These are phyloP conservation scores for Arxiozyma slooffiae DNA, from an alignment of 1,139 yeast species.

Conservation along the genomic window DNA sequence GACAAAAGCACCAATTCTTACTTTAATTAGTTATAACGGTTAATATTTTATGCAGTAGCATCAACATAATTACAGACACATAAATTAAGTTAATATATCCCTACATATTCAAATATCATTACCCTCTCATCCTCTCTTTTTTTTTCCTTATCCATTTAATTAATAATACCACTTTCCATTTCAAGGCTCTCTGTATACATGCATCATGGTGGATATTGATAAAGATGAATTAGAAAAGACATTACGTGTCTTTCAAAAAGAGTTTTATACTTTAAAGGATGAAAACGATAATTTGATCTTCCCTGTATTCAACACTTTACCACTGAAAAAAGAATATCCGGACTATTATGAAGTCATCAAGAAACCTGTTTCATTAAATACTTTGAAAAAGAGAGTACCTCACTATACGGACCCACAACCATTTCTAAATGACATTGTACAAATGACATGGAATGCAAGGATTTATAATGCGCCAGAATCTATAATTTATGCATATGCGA, in stretches of 20 bases:
- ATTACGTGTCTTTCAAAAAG: constrained; percentile 16
- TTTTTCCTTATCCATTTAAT: neutral
- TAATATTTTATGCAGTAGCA: neutral
- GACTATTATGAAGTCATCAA: constrained; percentile 61
- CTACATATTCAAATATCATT: too few relatives aligned
- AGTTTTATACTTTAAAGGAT: constrained; percentile 39
- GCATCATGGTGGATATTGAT: constrained; percentile 6
- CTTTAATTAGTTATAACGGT: too few relatives aligned
- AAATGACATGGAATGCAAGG: constrained; percentile 83
- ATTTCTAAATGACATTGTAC: constrained; percentile 68
- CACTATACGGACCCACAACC: constrained; percentile 55
- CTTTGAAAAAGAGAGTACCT: constrained; percentile 42
- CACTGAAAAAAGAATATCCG: constrained; percentile 49
- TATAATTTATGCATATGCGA: constrained; percentile 61
- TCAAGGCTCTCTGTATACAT: neutral
- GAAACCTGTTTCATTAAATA: constrained; percentile 63
- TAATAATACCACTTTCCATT: neutral
- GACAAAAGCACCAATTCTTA: neutral
- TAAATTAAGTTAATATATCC: too few relatives aligned
- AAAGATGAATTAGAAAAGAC: constrained; percentile 8
- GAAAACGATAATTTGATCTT: constrained; percentile 36
- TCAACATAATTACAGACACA: neutral
- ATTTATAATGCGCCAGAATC: constrained; percentile 67
- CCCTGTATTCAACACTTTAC: constrained; percentile 44
- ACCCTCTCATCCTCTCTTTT: neutral